Evolutionary conservation across 2,329 filamentous ascomycete species (phyloP).

Genomic region (Phialophora tarda): DNA sequence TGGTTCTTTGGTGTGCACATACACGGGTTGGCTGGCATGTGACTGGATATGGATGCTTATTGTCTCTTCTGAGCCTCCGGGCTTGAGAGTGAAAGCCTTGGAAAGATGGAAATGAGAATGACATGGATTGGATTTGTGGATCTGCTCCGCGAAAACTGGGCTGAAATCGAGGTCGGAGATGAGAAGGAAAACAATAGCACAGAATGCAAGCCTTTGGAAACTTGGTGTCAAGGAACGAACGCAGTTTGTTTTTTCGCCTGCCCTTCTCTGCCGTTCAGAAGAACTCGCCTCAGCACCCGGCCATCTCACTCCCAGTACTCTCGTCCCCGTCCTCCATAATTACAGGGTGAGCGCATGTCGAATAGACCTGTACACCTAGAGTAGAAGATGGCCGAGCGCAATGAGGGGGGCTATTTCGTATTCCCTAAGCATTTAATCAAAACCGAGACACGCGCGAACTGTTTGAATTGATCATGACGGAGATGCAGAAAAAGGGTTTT

Average conservation of each 20-base stretch:
- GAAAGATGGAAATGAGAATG: neutral
- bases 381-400: too few relatives aligned
- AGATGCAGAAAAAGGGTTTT: neutral
- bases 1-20: slow-evolving; percentile 1
- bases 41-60: slow-evolving; percentile 1
- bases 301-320: neutral
- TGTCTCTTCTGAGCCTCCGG: neutral
- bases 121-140: neutral
- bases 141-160: neutral
- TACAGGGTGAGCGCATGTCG: too few relatives aligned
- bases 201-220: neutral
- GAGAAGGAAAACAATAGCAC: neutral
- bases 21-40: neutral
- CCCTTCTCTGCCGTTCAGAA: neutral
- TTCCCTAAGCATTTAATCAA: neutral
- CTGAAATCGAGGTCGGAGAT: neutral
- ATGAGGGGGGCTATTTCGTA: too few relatives aligned
- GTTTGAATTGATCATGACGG: neutral
- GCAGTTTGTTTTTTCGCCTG: neutral
- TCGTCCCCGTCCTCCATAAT: neutral
- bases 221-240: neutral
- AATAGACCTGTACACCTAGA: too few relatives aligned
- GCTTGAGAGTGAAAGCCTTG: neutral
- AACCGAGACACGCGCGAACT: neutral
- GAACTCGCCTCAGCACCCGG: neutral